Percentiles rank a stretch among this genome's conserved stretches.
phyloP scores from a whole-genome alignment of 2,329 filamentous ascomycete species.

The Orbilia ellipsospora region DNA sequence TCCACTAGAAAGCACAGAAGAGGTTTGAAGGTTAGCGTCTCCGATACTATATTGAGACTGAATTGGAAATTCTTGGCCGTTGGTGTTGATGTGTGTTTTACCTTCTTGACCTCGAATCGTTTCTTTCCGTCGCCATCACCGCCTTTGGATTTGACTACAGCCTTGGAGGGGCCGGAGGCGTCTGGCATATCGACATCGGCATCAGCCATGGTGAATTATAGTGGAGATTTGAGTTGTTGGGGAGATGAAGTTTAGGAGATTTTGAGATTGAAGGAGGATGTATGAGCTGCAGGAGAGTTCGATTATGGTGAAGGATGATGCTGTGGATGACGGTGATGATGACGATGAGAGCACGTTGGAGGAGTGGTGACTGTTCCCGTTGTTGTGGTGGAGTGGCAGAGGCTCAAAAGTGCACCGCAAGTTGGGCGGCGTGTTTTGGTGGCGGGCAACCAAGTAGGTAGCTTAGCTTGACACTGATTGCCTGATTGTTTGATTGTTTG shows the following conservation, averaged over 20 bases:
- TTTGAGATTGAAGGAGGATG: neutral
- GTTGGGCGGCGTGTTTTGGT: conserved; percentile 1
- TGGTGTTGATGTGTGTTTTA: conserved; percentile 62
- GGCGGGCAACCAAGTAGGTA: conserved; percentile 11
- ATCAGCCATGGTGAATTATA: conserved; percentile 31
- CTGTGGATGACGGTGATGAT: conserved; percentile 1
- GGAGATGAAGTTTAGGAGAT: conserved; percentile 5
- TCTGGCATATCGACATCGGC: conserved; percentile 98
- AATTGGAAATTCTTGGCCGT: neutral
- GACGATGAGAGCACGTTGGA: conserved; percentile 24
- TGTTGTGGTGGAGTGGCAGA: conserved; percentile 28
- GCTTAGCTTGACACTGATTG: conserved; percentile 1
- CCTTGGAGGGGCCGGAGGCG: conserved; percentile 71
- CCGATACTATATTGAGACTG: neutral
- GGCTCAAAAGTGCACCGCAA: conserved; percentile 47
- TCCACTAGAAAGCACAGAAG: conserved; percentile 75
- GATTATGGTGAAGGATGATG: no score
- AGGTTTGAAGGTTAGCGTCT: conserved; percentile 32
- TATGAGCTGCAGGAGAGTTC: neutral
- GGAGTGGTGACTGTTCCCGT: conserved; percentile 20
- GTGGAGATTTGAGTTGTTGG: conserved; percentile 6
- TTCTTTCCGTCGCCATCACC: conserved; percentile 78
- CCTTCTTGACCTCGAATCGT: conserved; percentile 99
- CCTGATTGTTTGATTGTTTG: neutral
- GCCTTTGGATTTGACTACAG: conserved; percentile 69